These are phyloP conservation scores for Pleurotus cornucopiae DNA, from an alignment of 768 basidiomycete genomes.

Conservation along the genomic window DNA sequence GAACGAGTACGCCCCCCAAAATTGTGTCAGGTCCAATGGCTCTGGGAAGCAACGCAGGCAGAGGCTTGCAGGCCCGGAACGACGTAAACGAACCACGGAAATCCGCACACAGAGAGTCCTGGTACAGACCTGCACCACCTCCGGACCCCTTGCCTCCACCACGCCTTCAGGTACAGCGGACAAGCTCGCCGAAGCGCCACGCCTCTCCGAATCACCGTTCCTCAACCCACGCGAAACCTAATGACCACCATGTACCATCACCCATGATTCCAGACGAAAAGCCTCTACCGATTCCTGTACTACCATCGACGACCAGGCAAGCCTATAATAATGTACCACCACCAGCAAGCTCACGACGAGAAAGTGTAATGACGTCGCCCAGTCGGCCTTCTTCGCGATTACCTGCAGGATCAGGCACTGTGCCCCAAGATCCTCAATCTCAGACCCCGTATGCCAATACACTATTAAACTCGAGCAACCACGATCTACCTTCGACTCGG, in stretches of 20 bases:
- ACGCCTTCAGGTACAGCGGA: not conserved
- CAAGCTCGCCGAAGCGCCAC: not conserved
- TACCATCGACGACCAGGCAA: conserved; percentile 6
- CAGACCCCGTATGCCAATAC: not conserved
- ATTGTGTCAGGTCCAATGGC: conserved; percentile 35
- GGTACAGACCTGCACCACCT: conserved; percentile 4
- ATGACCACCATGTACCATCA: not conserved
- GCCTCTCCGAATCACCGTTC: not conserved
- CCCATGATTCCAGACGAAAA: not conserved
- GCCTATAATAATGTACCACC: not conserved
- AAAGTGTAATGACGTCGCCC: not conserved
- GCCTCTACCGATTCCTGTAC: conserved; percentile 5
- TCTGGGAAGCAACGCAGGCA: conserved; percentile 18
- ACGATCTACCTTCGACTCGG: conserved; percentile 2
- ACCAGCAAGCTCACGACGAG: conserved; percentile 6
- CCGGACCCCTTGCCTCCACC: not conserved
- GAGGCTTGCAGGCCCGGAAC: not conserved
- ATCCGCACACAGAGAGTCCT: not conserved
- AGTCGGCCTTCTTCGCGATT: not conserved
- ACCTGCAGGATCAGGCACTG: too few relatives aligned
- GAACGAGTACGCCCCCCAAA: conserved; percentile 16
- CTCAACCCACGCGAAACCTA: not conserved
- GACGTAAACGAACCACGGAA: conserved; percentile 2
- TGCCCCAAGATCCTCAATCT: conserved; percentile 1
- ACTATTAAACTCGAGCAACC: conserved; percentile 1